Evolutionary conservation across 2,329 filamentous ascomycete species (phyloP).

Genomic region (Teratosphaeria nubilosa): DNA sequence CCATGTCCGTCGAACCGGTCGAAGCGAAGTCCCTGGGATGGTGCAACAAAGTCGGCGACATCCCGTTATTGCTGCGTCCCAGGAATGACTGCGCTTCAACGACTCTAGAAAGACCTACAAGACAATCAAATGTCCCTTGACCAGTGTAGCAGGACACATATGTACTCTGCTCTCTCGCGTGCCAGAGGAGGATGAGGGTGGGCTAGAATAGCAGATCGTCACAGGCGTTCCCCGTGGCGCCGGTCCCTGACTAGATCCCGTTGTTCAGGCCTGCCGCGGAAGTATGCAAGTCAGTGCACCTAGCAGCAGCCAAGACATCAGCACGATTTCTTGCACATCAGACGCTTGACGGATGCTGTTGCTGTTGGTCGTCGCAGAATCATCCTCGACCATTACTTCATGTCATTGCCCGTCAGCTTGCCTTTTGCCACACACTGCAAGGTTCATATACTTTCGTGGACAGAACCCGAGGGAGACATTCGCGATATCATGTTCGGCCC

Average conservation of each 20-base stretch:
- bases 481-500: too few species aligned
- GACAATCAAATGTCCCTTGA: neutral
- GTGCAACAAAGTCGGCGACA: neutral
- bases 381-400: neutral
- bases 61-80: neutral
- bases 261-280: neutral
- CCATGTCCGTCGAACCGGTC: neutral
- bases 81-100: neutral
- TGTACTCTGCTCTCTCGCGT: neutral
- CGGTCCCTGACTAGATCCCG: neutral
- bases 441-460: neutral
- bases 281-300: neutral
- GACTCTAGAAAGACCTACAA: neutral
- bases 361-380: neutral
- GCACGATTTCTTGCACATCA: neutral
- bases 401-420: neutral
- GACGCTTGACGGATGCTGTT: neutral
- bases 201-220: neutral
- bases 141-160: neutral
- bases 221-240: neutral
- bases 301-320: neutral
- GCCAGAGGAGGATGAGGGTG: neutral
- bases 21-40: neutral
- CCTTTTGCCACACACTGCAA: neutral
- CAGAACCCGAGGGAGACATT: too few species aligned